Evolutionary conservation across 176 grass and related monocot genomes (phyloP).

Genomic region (Eragrostis nindensis): DNA sequence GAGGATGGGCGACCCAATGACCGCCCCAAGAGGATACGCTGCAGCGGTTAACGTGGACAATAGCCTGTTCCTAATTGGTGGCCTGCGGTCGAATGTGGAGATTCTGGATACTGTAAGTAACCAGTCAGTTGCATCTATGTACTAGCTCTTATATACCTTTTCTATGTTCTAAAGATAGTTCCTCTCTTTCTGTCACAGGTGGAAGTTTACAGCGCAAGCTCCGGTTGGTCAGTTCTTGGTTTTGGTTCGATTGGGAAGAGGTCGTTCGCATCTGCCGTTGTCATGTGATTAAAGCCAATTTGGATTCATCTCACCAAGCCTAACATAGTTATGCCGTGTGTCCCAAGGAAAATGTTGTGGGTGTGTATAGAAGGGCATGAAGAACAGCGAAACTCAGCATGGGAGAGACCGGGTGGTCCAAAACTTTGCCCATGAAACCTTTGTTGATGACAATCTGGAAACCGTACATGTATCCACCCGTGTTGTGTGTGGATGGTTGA

Average conservation of each 20-base stretch:
- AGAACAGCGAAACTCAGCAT: background rate
- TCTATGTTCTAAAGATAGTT: slow-evolving; percentile 19
- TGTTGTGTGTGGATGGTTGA: background rate
- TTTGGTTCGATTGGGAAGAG: slow-evolving; percentile 69
- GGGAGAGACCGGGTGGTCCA: background rate
- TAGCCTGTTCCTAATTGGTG: slow-evolving; percentile 65
- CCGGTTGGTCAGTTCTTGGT: slow-evolving; percentile 51
- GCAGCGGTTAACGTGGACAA: slow-evolving; percentile 52
- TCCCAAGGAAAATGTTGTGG: background rate
- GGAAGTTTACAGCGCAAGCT: slow-evolving; percentile 63
- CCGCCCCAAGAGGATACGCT: slow-evolving; percentile 66
- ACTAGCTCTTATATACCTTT: background rate
- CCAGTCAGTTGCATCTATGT: background rate
- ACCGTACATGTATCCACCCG: background rate
- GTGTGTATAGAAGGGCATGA: background rate
- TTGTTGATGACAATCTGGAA: background rate
- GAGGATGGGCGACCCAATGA: slow-evolving; percentile 71
- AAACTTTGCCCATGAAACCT: background rate
- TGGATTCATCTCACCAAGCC: background rate
- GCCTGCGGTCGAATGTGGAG: slow-evolving; percentile 48
- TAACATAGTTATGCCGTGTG: background rate
- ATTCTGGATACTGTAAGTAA: slow-evolving; percentile 69
- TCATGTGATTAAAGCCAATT: slow-evolving; percentile 35
- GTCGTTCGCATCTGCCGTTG: slow-evolving; percentile 67
- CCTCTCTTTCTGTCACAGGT: slow-evolving; percentile 48